Evolutionary conservation across 2,329 filamentous ascomycete genomes (phyloP).

Genomic region (Aspergillus transmontanensis): DNA sequence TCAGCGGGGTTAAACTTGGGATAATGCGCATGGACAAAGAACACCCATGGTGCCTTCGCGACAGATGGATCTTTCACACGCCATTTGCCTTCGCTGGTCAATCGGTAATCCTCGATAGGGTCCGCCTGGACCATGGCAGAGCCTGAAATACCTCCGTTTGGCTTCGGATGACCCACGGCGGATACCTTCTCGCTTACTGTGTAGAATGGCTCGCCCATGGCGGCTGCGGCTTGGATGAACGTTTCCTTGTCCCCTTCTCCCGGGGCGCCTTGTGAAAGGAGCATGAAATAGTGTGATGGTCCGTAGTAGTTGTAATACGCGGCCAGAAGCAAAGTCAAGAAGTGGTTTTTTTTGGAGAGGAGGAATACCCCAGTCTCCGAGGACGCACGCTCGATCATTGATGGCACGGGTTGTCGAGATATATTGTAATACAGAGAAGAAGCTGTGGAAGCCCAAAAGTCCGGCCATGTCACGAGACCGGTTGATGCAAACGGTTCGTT

Average conservation of each 20-base stretch:
- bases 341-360: constrained; percentile 39
- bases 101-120: constrained; percentile 39
- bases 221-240: constrained; percentile 39
- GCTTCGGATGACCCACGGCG: constrained; percentile 35
- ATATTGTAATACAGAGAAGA: constrained; percentile 48
- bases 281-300: constrained; percentile 40
- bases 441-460: constrained; percentile 52
- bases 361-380: constrained; percentile 40
- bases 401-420: constrained; percentile 36
- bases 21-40: constrained; percentile 46
- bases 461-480: constrained; percentile 60
- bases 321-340: constrained; percentile 35
- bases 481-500: constrained; percentile 54
- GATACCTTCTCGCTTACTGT: constrained; percentile 39
- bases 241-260: constrained; percentile 45
- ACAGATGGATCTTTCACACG: constrained; percentile 35
- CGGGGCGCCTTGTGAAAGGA: constrained; percentile 42
- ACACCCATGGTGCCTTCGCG: constrained; percentile 34
- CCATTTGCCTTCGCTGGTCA: constrained; percentile 34
- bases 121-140: constrained; percentile 44
- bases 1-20: constrained; percentile 46
- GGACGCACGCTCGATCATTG: constrained; percentile 38
- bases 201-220: constrained; percentile 38
- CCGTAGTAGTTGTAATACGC: constrained; percentile 43
- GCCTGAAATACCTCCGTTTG: constrained; percentile 28